Base-by-base conservation (phyloP, 1,284 basidiomycete genomes). In the Trametes sp. region DNA sequence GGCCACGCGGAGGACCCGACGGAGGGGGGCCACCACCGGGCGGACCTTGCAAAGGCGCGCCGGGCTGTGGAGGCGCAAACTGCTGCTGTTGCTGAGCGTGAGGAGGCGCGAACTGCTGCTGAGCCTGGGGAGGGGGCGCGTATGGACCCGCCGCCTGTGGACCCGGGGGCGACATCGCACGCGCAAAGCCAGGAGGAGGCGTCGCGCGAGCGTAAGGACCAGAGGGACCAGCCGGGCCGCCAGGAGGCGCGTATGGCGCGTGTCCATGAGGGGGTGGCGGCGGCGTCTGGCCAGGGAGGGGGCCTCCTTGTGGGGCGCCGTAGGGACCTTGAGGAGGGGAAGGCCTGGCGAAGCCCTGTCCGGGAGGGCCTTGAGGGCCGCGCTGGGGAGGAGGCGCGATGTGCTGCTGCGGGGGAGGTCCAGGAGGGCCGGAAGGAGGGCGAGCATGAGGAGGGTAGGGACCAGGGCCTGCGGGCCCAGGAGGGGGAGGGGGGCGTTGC, bases 11-110 rank as follows among this genome's bases (percentile, higher is more conserved):
- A 5, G 82, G 80, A 45, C 79, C 80, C n/a, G 77, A 78, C 33
- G 79, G 80, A 57, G 64, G 74, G 24, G 80, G 74, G 23, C 80
- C 81, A 36, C 77, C 73, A 2, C 76, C 78, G 49, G 83, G 80
- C 50, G 81, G 82, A 44, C 74, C 73, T 16, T 58, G 64, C 6
- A 72, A 72, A 11, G 66, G 72, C 48, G 72, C 72, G 14, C 63
- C 74, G 56, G 74, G 66, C 46, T 68, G 63, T 2, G 73, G 71
- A 1, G 72, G 72, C 35, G 59, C 53, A 46, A 68, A 69, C 23
- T 62, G 66, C 45, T 65, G 65, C 57, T 70, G 68, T 16, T 56
- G 61, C 24, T 57, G 57, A 29, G 50, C 38, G 19, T 68, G 63
- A 1, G 73, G 71, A 1, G 72, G 72, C 41, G 59, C 53, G 49